Evolutionary conservation across 1,284 basidiomycete genomes (phyloP), one percentile per base, ranked within the genome.

Genomic region (Psilocybe mexicana): DNA sequence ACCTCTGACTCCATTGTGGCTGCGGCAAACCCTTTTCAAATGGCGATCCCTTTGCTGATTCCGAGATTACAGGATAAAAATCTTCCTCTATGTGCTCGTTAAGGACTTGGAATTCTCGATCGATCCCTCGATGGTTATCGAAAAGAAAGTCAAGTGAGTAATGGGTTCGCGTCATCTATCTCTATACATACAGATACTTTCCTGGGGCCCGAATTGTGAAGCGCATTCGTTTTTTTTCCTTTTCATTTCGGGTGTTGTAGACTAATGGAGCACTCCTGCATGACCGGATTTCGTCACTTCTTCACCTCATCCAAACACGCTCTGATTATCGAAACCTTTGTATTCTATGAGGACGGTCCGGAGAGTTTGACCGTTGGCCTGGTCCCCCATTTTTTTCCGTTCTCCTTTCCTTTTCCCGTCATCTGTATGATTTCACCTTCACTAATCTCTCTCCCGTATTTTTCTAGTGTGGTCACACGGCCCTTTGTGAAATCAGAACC

Each of bases 91-190:
- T 69, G 78, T 81, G 46, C 75, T 87, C 46, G 56, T 86, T 48
- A 78, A 77, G 63, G 83, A 86, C 70, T 71, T 86, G 54, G 80
- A 81, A 64, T 83, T 84, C 72, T 71, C 75, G 53, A 74, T 81
- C 28, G 81, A 84, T 66, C 75, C 79, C 26, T 70, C 72, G 48
- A 69, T 83, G 62, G 77, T 83, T 63, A 81, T 86, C 63, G 83
- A 86, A 75, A 86, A 86, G 72, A 80, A 78, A 55, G 76, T 84
- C 69, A 86, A 85, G 85, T 87, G 67, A 74, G 83, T 79, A 12
- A 53, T 42, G 46, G 55, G 43, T 42, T 62, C 18, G 18, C 54
- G 62, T 66, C 51, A 47, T 53, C 38, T 28, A 30, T 33, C 43
- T 60, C 61, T 56, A 53, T 52, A 53, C 60, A 30, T 52, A 53